Percentiles rank a stretch among this genome's conserved stretches.
Conservation (phyloP, 805 yeast species). For the Jamesozyma spencerorum region DNA sequence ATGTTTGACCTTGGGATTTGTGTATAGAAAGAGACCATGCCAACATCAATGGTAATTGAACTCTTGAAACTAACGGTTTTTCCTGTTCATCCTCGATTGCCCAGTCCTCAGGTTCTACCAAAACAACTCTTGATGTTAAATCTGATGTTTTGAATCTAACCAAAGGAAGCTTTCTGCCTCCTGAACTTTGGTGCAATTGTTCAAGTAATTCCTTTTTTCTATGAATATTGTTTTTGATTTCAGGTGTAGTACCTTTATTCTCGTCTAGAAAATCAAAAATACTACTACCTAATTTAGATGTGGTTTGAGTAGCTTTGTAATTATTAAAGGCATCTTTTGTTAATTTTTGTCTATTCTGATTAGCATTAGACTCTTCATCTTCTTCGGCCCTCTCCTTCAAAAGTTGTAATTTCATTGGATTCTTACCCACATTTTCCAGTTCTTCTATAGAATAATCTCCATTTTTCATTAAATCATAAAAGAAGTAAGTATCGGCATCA, state of each 20-base stretch:
- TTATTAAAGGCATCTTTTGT: constrained; percentile 19
- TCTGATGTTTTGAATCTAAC: constrained; percentile 69
- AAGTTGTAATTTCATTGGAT: constrained; percentile 10
- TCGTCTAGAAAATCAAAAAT: constrained; percentile 41
- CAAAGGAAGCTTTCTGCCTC: constrained; percentile 51
- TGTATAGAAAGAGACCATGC: constrained; percentile 97
- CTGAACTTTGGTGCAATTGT: constrained; percentile 36
- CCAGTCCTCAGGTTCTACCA: constrained; percentile 80
- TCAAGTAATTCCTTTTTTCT: constrained; percentile 41
- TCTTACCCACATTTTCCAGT: constrained; percentile 10
- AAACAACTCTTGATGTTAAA: constrained; percentile 61
- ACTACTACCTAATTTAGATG: constrained; percentile 32
- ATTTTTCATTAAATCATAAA: constrained; percentile 25
- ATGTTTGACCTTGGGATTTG: constrained; percentile 90
- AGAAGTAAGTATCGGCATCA: constrained; percentile 41
- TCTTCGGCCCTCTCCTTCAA: constrained; percentile 12
- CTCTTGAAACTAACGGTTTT: constrained; percentile 56
- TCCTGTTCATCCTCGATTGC: constrained; percentile 66
- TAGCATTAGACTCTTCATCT: constrained; percentile 14
- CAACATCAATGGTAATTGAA: constrained; percentile 78
- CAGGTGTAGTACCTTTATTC: constrained; percentile 19
- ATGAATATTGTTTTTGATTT: constrained; percentile 29
- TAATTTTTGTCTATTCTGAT: constrained; percentile 18
- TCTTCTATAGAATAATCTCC: constrained; percentile 14
- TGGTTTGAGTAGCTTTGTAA: constrained; percentile 7